phyloP scores from a whole-genome alignment of 164 flowering plant genomes.

The Nymphaea colorata region DNA sequence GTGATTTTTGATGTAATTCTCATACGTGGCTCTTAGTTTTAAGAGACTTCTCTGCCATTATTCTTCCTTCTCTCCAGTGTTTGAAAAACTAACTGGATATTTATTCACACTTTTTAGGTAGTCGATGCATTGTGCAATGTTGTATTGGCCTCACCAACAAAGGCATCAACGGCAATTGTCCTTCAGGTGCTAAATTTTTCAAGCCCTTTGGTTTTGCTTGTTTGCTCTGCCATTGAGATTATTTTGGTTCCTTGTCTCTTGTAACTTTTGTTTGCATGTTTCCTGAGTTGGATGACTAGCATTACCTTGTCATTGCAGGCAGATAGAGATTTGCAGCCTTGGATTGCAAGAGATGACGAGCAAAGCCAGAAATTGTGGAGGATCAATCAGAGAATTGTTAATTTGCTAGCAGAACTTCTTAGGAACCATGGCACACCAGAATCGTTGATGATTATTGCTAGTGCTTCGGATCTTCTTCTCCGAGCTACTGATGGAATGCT shows the following conservation, averaged over 20 bases:
- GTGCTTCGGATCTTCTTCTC: slow-evolving; percentile 84
- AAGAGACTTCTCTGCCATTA: no score
- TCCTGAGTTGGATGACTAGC: neutral
- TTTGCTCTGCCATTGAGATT: no score
- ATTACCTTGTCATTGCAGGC: slow-evolving; percentile 38
- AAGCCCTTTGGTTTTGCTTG: neutral
- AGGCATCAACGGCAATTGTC: slow-evolving; percentile 88
- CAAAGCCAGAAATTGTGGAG: slow-evolving; percentile 91
- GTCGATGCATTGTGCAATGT: slow-evolving; percentile 92
- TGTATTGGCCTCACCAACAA: slow-evolving; percentile 75
- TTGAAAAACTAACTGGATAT: slow-evolving; percentile 5
- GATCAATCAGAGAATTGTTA: slow-evolving; percentile 81
- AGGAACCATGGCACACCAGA: slow-evolving; percentile 81
- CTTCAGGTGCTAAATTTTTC: slow-evolving; percentile 58
- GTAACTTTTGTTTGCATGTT: neutral
- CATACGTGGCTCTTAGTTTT: no score
- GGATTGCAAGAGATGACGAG: slow-evolving; percentile 93
- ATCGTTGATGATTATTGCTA: slow-evolving; percentile 68
- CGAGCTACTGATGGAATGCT: slow-evolving; percentile 98
- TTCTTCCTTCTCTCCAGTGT: neutral
- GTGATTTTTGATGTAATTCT: no score
- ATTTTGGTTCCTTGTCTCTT: neutral
- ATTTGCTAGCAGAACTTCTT: slow-evolving; percentile 78
- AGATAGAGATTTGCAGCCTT: slow-evolving; percentile 86
- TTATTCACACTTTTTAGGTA: slow-evolving; percentile 32